Base-by-base conservation (phyloP, 192 early-diverging fungal species). In the Mortierella alpina region DNA sequence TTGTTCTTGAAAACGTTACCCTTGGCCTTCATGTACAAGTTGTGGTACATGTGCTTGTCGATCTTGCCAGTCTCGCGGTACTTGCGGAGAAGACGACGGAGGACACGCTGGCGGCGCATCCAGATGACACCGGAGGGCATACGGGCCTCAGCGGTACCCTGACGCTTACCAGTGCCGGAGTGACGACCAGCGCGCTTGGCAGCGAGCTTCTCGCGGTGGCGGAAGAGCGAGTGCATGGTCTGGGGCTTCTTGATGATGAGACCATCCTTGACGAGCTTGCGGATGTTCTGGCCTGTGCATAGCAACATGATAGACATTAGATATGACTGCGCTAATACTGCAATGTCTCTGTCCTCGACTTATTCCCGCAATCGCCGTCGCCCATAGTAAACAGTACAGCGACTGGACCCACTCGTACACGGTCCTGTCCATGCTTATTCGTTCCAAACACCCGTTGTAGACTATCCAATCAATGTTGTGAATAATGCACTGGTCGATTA, bases 1-100 rank as follows among this genome's bases (percentile, higher is more conserved):
- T 98, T 98, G 95, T 97, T 98, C 94, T 98, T 98, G 91, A 98
- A 98, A 63, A 95, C 95, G 88, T 97, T 97, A 97, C 97, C 97
- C 94, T 98, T 98, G 68, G 95, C 90, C 91, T 97, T 97, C 82
- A 96, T 83, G 92, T 98, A 98, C 74, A 98, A 89, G 74, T 88
- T 85, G 89, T 96, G 97, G 92, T 98, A 92, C 91, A 98, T 88
- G 90, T 97, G 96, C 84, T 92, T 91, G 88, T 98, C 96, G 82
- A 98, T 97, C 93, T 98, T 98, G 76, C 93, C 94, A 79, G 92
- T 84, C 87, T 97, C 96, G 74, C 96, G 91, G 95, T 98, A 98
- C 89, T 97, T 97, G 90, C 93, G 87, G 72, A 98, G 88, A 42
- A 98, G 89, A 78, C 94, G 92, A 78, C 96, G 93, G 66, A 98